Percentiles rank a stretch among this genome's conserved stretches.
These are phyloP conservation scores for Diaporthe sp. DNA, from an alignment of 2,329 filamentous ascomycete species.

Conservation along the genomic window DNA sequence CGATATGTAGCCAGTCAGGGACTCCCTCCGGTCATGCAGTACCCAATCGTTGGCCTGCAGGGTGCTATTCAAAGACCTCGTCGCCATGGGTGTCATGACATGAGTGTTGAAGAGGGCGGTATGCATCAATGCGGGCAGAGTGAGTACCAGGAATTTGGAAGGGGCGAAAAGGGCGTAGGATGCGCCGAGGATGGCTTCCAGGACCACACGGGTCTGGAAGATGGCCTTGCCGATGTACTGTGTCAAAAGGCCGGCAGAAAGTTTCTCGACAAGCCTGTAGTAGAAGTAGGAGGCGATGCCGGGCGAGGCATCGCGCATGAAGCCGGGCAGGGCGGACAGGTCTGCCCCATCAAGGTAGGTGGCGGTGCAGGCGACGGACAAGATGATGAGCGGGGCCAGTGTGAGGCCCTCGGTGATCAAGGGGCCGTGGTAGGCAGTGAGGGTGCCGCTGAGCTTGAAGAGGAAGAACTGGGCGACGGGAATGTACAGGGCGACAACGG, in stretches of 20 bases:
- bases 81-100: constrained; percentile 72
- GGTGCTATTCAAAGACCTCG: constrained; percentile 74
- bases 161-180: constrained; percentile 77
- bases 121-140: constrained; percentile 81
- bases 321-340: constrained; percentile 67
- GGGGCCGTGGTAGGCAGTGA: constrained; percentile 82
- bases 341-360: constrained; percentile 75
- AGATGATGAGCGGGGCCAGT: constrained; percentile 76
- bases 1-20: constrained; percentile 91
- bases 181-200: constrained; percentile 77
- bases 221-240: constrained; percentile 72
- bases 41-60: constrained; percentile 78
- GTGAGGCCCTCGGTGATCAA: constrained; percentile 81
- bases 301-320: constrained; percentile 73
- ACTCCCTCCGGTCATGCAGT: constrained; percentile 86
- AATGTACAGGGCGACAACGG: constrained; percentile 81
- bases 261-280: constrained; percentile 67
- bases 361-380: constrained; percentile 75
- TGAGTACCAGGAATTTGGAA: constrained; percentile 76
- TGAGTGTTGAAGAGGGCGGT: constrained; percentile 82
- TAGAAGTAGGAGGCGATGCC: constrained; percentile 77
- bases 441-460: constrained; percentile 73
- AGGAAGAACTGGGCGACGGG: constrained; percentile 81
- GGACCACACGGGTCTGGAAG: constrained; percentile 77
- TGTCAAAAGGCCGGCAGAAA: constrained; percentile 58